Base-by-base conservation (phyloP, 2,329 filamentous ascomycete genomes). In the Cladosporium velox region DNA sequence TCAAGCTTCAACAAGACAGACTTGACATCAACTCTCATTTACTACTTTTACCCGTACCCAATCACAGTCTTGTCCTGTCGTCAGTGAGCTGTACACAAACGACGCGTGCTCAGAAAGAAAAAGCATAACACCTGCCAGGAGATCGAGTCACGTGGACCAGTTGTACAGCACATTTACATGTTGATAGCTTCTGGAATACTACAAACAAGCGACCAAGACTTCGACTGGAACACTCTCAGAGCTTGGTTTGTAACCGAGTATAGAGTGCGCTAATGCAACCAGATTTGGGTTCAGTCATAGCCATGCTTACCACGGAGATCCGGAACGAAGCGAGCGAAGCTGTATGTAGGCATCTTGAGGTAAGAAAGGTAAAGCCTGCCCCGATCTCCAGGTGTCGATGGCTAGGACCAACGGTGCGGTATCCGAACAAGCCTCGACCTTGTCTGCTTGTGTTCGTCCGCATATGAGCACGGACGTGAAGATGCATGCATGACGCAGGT, bases 361-460 rank as follows among this genome's bases (percentile, higher is more conserved):
- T 24, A 21, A 47, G n/a, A 21, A 24, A 10, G 2, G 8, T 47
- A 47, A 47, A 47, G 41, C 41, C 41, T 47, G 41, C 41, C 21
- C n/a, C n/a, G 41, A 24, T 47, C 41, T 47, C n/a, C n/a, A 41
- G 8, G n/a, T 21, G 18, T 47, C 41, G 41, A 47, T 47, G 41
- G n/a, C 41, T 24, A 47, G 57, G 57, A 15, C 57, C 57, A 59
- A 32, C 38, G 57, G 57, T 35, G 24, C 57, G 38, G 57, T 59
- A 47, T 59, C 57, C 57, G 57, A 34, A 41, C 30, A 35, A 58
- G 54, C 54, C 30, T 58, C 32, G 55, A 59, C 57, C 57, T 44
- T 59, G 57, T 24, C n/a, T 59, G 30, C 30, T 32, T 30, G 18
- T 12, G 30, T 47, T 47, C 12, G 35, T 14, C 57, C 57, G 57